Base-by-base conservation (phyloP, 1,284 basidiomycete genomes). In the Wolfiporia cocos region DNA sequence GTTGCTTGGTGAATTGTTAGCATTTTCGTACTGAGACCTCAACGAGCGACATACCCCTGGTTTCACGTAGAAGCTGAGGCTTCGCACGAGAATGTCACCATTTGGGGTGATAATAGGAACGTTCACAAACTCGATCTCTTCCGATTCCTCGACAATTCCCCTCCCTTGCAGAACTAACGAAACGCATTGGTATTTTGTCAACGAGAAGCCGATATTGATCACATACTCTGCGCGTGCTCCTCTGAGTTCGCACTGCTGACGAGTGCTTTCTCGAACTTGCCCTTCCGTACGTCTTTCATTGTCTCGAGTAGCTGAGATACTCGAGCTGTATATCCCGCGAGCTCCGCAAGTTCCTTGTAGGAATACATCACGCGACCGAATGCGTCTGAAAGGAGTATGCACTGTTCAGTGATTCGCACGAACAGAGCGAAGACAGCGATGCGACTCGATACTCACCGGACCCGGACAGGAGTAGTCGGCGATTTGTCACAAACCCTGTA, bases 21-120 rank as follows among this genome's bases (percentile, higher is more conserved):
- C n/a, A n/a, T n/a, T n/a, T n/a, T n/a, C n/a, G n/a, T n/a, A n/a
- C n/a, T n/a, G n/a, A n/a, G n/a, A n/a, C n/a, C n/a, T n/a, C n/a
- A 30, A 49, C 41, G 45, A 42, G 19, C 51, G 7, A 67, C 86
- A 59, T 63, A 94, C 92, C 44, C 94, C 92, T 29, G 79, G 87
- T 61, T 89, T 87, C 41, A 98, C 88, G 53, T 81, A 79, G 71
- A 98, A 98, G 58, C 82, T 91, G 60, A 99, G 68, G 52, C 73
- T 81, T 56, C 73, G 76, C 42, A 99, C 76, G 11, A 99, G 74
- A 15, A 98, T 79, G 56, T 97, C 93, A 10, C 95, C 95, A 54
- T 96, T 98, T 2, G 95, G 95, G 9, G 91, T 94, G 32, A 98
- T 86, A 48, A 99, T 93, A 0, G 95, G 95, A 1, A 99, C 95